phyloP scores from a whole-genome alignment of 2,329 filamentous ascomycete species.

The Septoria petroselini region DNA sequence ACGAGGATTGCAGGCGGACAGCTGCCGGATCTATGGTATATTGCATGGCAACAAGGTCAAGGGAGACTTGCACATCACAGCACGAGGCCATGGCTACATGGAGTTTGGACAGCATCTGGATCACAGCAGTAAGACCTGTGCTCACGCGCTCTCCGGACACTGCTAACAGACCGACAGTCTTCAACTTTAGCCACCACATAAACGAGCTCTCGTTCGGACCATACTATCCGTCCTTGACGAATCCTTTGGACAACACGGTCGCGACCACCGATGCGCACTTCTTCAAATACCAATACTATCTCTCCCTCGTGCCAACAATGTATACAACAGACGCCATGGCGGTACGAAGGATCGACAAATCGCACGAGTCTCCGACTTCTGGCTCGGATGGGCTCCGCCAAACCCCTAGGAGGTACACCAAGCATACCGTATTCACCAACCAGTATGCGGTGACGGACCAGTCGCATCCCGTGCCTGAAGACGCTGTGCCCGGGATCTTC shows the following conservation, averaged over 20 bases:
- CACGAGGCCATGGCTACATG: constrained; percentile 89
- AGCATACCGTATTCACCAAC: constrained; percentile 78
- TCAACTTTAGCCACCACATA: constrained; percentile 98
- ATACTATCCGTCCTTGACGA: constrained; percentile 90
- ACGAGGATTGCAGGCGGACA: constrained; percentile 56
- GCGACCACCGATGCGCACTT: constrained; percentile 73
- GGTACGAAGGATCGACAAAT: constrained; percentile 41
- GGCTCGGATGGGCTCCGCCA: constrained; percentile 37
- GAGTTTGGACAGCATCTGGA: constrained; percentile 77
- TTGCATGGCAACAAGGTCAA: constrained; percentile 94
- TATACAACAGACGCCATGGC: constrained; percentile 59
- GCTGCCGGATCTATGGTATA: constrained; percentile 85
- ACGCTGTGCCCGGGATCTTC: constrained; percentile 79
- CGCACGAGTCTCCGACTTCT: constrained; percentile 43
- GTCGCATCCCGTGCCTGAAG: constrained; percentile 66
- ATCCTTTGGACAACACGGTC: constrained; percentile 89
- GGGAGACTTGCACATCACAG: constrained; percentile 97
- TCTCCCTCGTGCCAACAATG: constrained; percentile 89
- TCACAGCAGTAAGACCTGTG: constrained; percentile 62
- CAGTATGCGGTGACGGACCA: constrained; percentile 97
- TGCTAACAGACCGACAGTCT: constrained; percentile 52
- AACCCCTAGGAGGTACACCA: constrained; percentile 39
- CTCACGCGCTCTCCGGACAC: background rate
- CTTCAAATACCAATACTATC: constrained; percentile 97
- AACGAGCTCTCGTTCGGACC: constrained; percentile 94